A percentile compares a stretch with the other conserved stretches of the same genome.
These are phyloP conservation scores for Sclerotinia subarctica DNA, from an alignment of 2,329 filamentous ascomycete species.

Conservation along the genomic window DNA sequence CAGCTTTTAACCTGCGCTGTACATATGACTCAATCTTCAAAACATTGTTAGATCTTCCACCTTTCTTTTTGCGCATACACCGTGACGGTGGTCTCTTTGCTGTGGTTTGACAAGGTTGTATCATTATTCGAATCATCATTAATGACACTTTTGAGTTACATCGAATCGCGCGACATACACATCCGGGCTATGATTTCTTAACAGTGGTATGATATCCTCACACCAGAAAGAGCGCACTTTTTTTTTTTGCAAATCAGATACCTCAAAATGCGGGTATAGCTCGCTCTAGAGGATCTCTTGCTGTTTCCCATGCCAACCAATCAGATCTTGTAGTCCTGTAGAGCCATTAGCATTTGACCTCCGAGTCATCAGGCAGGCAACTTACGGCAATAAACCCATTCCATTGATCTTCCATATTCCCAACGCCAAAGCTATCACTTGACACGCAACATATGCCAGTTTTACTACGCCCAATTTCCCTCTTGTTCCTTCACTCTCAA, in stretches of 20 bases:
- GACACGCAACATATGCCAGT: slow-evolving; percentile 81
- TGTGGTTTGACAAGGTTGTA: neutral
- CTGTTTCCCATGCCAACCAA: slow-evolving; percentile 89
- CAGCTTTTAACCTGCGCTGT: neutral
- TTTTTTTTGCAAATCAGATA: neutral
- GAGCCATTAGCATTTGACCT: slow-evolving; percentile 34
- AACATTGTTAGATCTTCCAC: neutral
- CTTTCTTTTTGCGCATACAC: neutral
- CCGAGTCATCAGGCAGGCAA: slow-evolving; percentile 31
- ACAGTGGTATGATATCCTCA: slow-evolving; percentile 8
- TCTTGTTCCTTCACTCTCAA: slow-evolving; percentile 78
- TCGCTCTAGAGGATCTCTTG: slow-evolving; percentile 37
- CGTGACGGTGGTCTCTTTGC: neutral
- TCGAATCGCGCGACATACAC: neutral
- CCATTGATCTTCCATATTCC: slow-evolving; percentile 95
- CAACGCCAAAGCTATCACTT: slow-evolving; percentile 76
- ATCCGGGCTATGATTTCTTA: neutral
- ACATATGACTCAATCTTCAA: neutral
- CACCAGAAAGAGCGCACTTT: neutral
- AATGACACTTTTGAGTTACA: neutral
- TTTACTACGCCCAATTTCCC: slow-evolving; percentile 78
- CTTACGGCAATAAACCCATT: slow-evolving; percentile 91
- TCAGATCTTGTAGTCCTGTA: slow-evolving; percentile 87
- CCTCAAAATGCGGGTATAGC: slow-evolving; percentile 39
- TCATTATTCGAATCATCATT: neutral